Evolutionary conservation across 2,329 filamentous ascomycete species (phyloP).

Genomic region (Xylariaceae sp.): DNA sequence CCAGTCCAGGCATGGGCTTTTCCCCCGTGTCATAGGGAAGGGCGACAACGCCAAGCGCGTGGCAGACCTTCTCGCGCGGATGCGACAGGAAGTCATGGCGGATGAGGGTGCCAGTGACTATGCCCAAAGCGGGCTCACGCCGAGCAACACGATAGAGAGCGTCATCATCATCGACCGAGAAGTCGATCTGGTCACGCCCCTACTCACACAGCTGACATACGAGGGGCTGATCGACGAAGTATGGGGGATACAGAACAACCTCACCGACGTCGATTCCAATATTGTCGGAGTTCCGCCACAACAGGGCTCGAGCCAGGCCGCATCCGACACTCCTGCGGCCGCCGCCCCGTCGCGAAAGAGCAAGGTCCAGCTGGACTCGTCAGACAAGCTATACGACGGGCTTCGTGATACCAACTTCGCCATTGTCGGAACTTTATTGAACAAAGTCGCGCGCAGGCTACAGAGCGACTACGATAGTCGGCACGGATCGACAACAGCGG

Average conservation of each 20-base stretch:
- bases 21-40: constrained; percentile 90
- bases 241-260: constrained; percentile 85
- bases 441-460: constrained; percentile 81
- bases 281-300: constrained; percentile 70
- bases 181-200: constrained; percentile 83
- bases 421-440: constrained; percentile 80
- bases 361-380: constrained; percentile 81
- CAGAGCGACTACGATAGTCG: constrained; percentile 82
- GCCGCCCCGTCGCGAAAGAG: constrained; percentile 61
- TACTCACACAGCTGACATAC: constrained; percentile 93
- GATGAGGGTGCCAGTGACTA: constrained; percentile 64
- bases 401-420: constrained; percentile 92
- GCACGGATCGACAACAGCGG: constrained; percentile 76
- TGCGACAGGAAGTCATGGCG: constrained; percentile 82
- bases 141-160: constrained; percentile 82
- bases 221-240: constrained; percentile 93
- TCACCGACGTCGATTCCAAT: constrained; percentile 85
- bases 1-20: constrained; percentile 85
- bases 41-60: constrained; percentile 88
- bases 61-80: constrained; percentile 77
- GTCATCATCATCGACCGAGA: constrained; percentile 93
- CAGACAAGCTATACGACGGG: constrained; percentile 81
- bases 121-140: constrained; percentile 61
- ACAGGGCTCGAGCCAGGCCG: constrained; percentile 37
- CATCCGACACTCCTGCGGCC: constrained; percentile 48